Percentiles rank a stretch among this genome's conserved stretches.
Evolutionary conservation across 331 rosid genomes (phyloP).

Genomic region (Quercus phellos): DNA sequence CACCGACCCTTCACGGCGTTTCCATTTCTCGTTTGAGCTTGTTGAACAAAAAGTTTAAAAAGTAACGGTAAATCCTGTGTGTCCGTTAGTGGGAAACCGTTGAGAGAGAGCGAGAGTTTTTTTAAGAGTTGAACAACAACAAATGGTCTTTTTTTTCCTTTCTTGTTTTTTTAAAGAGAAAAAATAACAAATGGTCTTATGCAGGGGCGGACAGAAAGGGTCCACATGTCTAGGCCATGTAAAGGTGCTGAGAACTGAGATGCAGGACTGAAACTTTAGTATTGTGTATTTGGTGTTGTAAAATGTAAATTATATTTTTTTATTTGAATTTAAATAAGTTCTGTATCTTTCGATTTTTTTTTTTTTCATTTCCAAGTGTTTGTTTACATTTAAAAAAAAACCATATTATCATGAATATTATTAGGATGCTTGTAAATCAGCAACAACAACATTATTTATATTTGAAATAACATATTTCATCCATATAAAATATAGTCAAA

Average conservation of each 20-base stretch:
- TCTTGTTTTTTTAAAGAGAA: no score
- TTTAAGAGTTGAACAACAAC: slow-evolving; percentile 22
- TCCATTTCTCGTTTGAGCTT: slow-evolving; percentile 3
- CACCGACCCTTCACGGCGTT: slow-evolving; percentile 34
- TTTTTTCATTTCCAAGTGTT: no score
- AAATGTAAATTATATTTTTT: no score
- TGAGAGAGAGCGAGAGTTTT: background rate
- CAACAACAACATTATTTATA: no score
- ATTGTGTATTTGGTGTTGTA: no score
- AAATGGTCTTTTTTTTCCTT: slow-evolving; percentile 30
- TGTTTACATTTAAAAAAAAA: no score
- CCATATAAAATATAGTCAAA: no score
- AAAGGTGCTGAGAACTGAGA: slow-evolving; percentile 20
- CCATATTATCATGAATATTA: no score
- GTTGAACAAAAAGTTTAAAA: background rate
- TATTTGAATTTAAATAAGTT: no score
- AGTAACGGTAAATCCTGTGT: slow-evolving; percentile 31
- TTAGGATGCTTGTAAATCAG: no score
- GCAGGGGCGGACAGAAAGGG: slow-evolving; percentile 36
- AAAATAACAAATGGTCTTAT: background rate
- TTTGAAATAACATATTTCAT: fast-evolving
- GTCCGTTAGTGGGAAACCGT: slow-evolving; percentile 18
- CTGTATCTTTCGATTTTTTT: no score
- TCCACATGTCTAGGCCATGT: slow-evolving; percentile 51
- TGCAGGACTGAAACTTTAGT: background rate